Evolutionary conservation across 179 eudicot species (phyloP), one percentile per base, ranked within the genome.

Genomic region (Vitellaria paradoxa): DNA sequence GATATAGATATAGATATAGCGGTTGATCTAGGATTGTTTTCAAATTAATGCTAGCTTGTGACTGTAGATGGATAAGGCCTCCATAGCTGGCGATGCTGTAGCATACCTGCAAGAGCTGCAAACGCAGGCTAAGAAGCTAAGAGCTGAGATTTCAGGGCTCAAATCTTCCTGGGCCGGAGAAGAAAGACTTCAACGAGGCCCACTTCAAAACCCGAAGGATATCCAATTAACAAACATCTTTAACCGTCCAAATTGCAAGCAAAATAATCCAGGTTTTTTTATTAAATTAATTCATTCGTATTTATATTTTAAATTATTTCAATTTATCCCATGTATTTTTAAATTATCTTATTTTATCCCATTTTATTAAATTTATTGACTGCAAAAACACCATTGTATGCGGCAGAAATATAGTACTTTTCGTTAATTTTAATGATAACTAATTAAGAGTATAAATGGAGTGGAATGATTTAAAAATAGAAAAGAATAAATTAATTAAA

Each of bases 11-110:
- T 2, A 30, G 37, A 30, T 30, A 30, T 30, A 30, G 2, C 1
- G 2, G 37, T 30, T 30, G 37, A 30, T n/a, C n/a, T 49, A 5
- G 9, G 55, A 50, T 2, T 50, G 55, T 30, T 47, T 21, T n/a
- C 26, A 13, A 13, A 18, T 57, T 13, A 30, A 30, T 30, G 37
- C 37, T 30, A 17, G 62, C 6, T 57, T 57, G n/a, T 17, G 17
- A 12, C 11, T 80, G 81, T 80, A 94, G 97, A 94, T 94, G 98
- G 97, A 94, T 60, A 94, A 91, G 78, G 98, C 98, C 21, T 94
- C 98, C 26, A 94, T 94, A 65, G 90, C 93, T 21, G 98, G 96
- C 42, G 98, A 94, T 74, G 97, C 97, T 0, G 91, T 91, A 20
- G 17, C 82, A 12, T 93, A 93, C 66, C 77, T 94, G 64, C 97